Conservation (phyloP, 169 alveolate species). For the Eimeria acervulina region DNA sequence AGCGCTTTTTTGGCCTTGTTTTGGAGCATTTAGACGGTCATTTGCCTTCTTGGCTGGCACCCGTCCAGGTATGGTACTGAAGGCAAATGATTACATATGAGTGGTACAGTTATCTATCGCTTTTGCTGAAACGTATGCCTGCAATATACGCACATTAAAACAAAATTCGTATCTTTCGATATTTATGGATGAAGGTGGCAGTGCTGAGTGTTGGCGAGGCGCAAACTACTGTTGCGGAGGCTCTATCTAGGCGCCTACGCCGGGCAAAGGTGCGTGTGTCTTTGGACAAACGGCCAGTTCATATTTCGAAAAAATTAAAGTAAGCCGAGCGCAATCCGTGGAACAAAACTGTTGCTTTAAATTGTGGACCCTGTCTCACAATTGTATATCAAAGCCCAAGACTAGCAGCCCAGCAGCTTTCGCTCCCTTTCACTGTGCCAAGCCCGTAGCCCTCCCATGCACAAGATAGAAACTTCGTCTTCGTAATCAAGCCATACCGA, state of each 20-base stretch:
- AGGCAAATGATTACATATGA: background rate
- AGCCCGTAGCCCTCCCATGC: too few species aligned
- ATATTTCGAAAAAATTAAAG: conserved; percentile 52
- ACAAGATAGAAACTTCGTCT: background rate
- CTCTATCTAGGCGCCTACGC: conserved; percentile 40
- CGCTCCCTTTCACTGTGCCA: background rate
- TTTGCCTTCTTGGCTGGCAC: conserved; percentile 76
- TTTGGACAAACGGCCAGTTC: conserved; percentile 47
- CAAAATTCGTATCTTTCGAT: background rate
- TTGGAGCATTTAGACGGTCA: conserved; percentile 74
- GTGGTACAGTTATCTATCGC: background rate
- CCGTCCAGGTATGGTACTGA: conserved; percentile 71
- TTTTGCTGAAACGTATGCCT: background rate
- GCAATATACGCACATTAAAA: background rate
- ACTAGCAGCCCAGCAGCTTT: background rate
- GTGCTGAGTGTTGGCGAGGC: conserved; percentile 60
- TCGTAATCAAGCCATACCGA: background rate
- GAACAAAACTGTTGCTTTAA: background rate
- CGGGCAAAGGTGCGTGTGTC: conserved; percentile 9
- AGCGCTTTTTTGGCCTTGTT: conserved; percentile 81
- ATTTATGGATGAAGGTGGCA: conserved; percentile 37
- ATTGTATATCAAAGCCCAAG: background rate
- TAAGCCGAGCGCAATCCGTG: background rate
- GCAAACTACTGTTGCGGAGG: conserved; percentile 44
- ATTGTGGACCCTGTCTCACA: background rate